These are phyloP conservation scores for Cercospora sesami DNA, from an alignment of 2,329 filamentous ascomycete genomes.

Conservation along the genomic window DNA sequence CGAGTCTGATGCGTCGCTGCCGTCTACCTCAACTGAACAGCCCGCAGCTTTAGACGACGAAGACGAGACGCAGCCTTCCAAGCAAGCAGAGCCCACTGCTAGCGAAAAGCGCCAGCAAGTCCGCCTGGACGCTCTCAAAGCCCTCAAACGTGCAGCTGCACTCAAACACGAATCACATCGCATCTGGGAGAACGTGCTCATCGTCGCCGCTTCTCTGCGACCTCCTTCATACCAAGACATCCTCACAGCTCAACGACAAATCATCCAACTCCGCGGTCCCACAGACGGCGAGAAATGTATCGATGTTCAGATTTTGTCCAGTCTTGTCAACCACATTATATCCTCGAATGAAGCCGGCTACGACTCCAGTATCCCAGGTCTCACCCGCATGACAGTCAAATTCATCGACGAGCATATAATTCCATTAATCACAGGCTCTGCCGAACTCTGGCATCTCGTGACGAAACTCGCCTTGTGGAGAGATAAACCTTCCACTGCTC, in stretches of 20 bases:
- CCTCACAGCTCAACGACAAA: slow-evolving; percentile 68
- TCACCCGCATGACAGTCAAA: slow-evolving; percentile 64
- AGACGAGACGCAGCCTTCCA: slow-evolving; percentile 27
- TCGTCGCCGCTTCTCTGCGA: slow-evolving; percentile 73
- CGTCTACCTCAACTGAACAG: slow-evolving; percentile 7
- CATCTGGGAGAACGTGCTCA: slow-evolving; percentile 96
- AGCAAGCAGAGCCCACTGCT: not conserved
- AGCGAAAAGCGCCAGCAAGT: slow-evolving; percentile 55
- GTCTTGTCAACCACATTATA: slow-evolving; percentile 71
- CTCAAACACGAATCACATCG: slow-evolving; percentile 84
- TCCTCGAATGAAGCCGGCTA: slow-evolving; percentile 48
- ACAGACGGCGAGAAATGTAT: slow-evolving; percentile 73
- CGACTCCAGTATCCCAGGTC: slow-evolving; percentile 48
- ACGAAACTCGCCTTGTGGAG: slow-evolving; percentile 72
- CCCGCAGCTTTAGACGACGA: slow-evolving; percentile 37
- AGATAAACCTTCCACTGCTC: slow-evolving; percentile 66
- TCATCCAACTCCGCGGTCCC: slow-evolving; percentile 70
- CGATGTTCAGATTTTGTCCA: slow-evolving; percentile 69
- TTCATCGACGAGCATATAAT: slow-evolving; percentile 73
- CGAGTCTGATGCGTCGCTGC: slow-evolving; percentile 9
- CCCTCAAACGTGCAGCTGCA: slow-evolving; percentile 82
- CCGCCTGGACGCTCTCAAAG: slow-evolving; percentile 72
- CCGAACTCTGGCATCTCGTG: slow-evolving; percentile 74
- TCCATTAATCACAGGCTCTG: slow-evolving; percentile 79
- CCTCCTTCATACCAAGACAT: slow-evolving; percentile 76